Conservation (phyloP, 2,329 filamentous ascomycete genomes). For the Cladosporium oxysporum region DNA sequence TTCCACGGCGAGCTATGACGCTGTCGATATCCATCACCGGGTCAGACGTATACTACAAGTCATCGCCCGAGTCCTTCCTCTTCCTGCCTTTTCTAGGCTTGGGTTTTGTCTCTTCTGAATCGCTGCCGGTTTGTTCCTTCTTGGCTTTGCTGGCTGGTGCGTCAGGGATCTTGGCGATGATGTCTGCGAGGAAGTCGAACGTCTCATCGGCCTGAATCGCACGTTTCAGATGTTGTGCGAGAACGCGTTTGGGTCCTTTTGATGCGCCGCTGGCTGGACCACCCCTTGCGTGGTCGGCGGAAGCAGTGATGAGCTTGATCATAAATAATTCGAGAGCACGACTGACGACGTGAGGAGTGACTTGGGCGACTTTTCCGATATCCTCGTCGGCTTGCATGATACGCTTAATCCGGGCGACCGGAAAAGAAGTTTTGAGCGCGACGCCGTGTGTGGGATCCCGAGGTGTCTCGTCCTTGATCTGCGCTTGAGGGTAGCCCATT, state of each 20-base stretch:
- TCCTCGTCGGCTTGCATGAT: conserved; percentile 99
- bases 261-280: conserved; percentile 43
- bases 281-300: conserved; percentile 74
- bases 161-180: conserved; percentile 80
- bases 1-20: not conserved
- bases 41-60: not conserved
- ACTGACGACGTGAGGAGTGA: conserved; percentile 91
- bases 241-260: conserved; percentile 74
- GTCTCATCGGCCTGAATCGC: conserved; percentile 86
- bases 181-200: conserved; percentile 91
- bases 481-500: conserved; percentile 20
- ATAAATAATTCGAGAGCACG: conserved; percentile 93
- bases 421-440: conserved; percentile 90
- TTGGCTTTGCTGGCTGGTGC: conserved; percentile 52
- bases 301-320: conserved; percentile 88
- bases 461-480: conserved; percentile 25
- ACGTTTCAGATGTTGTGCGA: conserved; percentile 86
- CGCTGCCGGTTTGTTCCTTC: conserved; percentile 27
- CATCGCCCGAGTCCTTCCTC: conserved; percentile 24
- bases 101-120: conserved; percentile 25
- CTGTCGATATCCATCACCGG: not conserved
- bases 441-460: conserved; percentile 51
- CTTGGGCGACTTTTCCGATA: conserved; percentile 96
- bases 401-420: conserved; percentile 94
- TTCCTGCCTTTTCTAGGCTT: conserved; percentile 29